Percentiles rank a stretch among this genome's conserved stretches.
Evolutionary conservation across 495 filamentous ascomycete genomes (phyloP).

Genomic region (Xylaria sp.): DNA sequence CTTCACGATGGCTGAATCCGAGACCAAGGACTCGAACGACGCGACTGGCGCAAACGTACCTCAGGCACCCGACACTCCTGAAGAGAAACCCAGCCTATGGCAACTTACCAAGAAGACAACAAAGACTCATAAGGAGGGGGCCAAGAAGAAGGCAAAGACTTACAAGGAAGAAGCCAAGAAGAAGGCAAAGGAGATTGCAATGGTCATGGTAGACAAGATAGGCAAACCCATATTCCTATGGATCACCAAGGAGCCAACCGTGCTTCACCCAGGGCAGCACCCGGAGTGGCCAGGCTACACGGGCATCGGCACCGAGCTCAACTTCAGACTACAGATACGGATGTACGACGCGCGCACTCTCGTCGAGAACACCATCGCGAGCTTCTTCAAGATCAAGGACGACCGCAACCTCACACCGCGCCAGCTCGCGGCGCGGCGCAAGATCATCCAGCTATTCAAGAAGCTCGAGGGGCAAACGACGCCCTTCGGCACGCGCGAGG

Average conservation of each 20-base stretch:
- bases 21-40: too few species aligned
- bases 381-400: not conserved
- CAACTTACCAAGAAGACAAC: not conserved
- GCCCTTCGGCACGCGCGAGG: not conserved
- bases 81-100: not conserved
- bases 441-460: not conserved
- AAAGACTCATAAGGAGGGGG: not conserved
- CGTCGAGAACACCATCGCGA: slow-evolving; percentile 9
- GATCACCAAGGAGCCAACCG: not conserved
- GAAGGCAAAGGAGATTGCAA: not conserved
- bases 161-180: not conserved
- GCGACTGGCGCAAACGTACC: not conserved
- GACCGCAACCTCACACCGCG: slow-evolving; percentile 1
- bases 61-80: not conserved
- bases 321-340: not conserved
- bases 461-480: not conserved
- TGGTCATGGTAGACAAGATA: not conserved
- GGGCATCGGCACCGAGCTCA: not conserved
- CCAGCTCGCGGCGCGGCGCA: not conserved
- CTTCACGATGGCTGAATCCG: not conserved
- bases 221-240: not conserved
- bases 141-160: not conserved
- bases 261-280: not conserved
- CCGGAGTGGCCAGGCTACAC: slow-evolving; percentile 5
- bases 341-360: not conserved